Conservation (phyloP, 1,284 basidiomycete species). For the Rhodotorula sp. region DNA sequence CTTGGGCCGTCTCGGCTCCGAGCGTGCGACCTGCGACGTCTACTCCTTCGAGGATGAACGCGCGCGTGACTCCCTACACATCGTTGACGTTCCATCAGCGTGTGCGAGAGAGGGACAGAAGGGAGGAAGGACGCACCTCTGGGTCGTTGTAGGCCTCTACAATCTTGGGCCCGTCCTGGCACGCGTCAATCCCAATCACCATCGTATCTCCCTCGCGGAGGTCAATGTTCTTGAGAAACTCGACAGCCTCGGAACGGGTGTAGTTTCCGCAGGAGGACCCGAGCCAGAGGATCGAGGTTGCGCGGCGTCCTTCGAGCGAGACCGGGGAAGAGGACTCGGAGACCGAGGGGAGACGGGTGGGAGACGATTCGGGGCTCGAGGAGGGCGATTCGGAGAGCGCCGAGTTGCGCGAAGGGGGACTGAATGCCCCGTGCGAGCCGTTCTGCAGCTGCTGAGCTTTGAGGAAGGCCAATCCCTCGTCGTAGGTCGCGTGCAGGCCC, state of each 20-base stretch:
- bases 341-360: conserved; percentile 62
- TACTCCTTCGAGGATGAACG: conserved; percentile 90
- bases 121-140: conserved; percentile 42
- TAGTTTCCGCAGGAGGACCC: conserved; percentile 95
- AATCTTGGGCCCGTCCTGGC: conserved; percentile 66
- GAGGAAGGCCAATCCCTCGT: conserved; percentile 36
- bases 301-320: background rate
- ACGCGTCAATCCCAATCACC: conserved; percentile 78
- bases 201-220: conserved; percentile 64
- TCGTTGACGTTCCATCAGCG: too few relatives aligned
- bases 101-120: background rate
- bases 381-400: conserved; percentile 2
- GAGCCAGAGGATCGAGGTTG: conserved; percentile 77
- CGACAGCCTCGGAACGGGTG: conserved; percentile 65
- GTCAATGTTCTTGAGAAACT: conserved; percentile 76
- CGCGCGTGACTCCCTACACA: conserved; percentile 63
- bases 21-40: conserved; percentile 53
- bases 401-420: too few relatives aligned
- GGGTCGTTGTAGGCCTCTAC: conserved; percentile 81
- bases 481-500: conserved; percentile 37
- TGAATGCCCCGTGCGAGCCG: conserved; percentile 59
- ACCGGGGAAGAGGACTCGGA: conserved; percentile 41
- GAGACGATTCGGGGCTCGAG: conserved; percentile 75
- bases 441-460: conserved; percentile 9
- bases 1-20: conserved; percentile 47